Conservation (phyloP, 1,284 basidiomycete species). For the Pseudozyma hubeiensis region DNA sequence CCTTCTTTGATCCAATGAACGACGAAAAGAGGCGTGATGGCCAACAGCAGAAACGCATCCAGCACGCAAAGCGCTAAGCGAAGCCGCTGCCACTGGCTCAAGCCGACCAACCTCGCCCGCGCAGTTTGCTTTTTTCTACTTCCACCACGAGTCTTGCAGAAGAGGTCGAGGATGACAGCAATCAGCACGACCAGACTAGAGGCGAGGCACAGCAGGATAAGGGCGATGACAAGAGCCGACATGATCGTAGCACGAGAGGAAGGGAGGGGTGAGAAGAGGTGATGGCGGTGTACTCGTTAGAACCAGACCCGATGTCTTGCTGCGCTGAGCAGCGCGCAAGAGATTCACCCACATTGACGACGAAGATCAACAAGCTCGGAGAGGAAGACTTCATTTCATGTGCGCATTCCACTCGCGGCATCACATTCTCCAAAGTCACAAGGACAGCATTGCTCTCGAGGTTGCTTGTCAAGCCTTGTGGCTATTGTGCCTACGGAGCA, state of each 20-base stretch:
- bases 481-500: too few relatives aligned
- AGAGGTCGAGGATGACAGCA: background rate
- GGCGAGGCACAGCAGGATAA: constrained; percentile 7
- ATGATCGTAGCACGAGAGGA: constrained; percentile 1
- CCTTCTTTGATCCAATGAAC: background rate
- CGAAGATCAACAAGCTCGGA: too few relatives aligned
- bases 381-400: too few relatives aligned
- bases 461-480: too few relatives aligned
- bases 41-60: constrained; percentile 11
- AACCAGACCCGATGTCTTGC: too few relatives aligned
- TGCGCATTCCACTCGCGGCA: too few relatives aligned
- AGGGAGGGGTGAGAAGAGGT: background rate
- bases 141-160: background rate
- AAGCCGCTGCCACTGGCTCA: background rate
- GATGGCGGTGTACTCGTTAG: too few relatives aligned
- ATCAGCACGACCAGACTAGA: constrained; percentile 8
- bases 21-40: constrained; percentile 12
- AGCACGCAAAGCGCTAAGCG: constrained; percentile 6
- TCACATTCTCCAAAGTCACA: too few relatives aligned
- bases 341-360: too few relatives aligned
- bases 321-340: too few relatives aligned
- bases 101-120: background rate
- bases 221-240: background rate
- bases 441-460: too few relatives aligned
- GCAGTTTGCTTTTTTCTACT: background rate